Percentiles rank a stretch among this genome's conserved stretches.
Evolutionary conservation across 75 land plant species (phyloP).

Genomic region (Isoetes taiwanensis): DNA sequence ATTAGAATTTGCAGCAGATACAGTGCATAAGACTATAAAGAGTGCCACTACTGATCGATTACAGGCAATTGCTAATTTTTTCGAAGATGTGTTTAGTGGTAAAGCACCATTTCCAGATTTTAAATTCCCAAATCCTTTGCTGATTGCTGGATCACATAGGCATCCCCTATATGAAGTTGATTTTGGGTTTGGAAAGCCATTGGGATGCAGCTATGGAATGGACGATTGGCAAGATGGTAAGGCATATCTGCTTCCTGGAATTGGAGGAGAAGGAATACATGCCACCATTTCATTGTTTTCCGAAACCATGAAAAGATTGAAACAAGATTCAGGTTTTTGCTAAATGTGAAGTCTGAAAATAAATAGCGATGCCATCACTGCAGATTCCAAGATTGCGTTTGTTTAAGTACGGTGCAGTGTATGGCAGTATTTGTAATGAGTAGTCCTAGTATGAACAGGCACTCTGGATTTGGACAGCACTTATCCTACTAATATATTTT

Average conservation of each 20-base stretch:
- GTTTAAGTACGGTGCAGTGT: too few relatives aligned
- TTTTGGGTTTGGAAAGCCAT: conserved; percentile 3
- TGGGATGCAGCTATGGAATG: neutral
- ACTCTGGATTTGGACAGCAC: too few relatives aligned
- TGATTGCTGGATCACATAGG: neutral
- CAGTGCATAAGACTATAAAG: neutral
- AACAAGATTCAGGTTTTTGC: too few relatives aligned
- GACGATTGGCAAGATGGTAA: neutral
- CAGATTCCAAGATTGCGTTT: too few relatives aligned
- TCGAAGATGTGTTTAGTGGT: neutral
- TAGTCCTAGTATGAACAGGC: too few relatives aligned
- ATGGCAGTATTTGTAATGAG: too few relatives aligned
- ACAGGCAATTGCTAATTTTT: neutral
- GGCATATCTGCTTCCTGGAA: neutral
- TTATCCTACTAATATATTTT: too few relatives aligned
- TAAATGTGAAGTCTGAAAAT: too few relatives aligned
- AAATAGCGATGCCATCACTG: too few relatives aligned
- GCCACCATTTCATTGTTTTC: too few relatives aligned
- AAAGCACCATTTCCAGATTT: neutral
- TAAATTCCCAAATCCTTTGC: neutral
- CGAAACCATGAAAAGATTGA: too few relatives aligned
- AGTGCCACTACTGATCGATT: neutral
- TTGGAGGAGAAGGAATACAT: too few relatives aligned
- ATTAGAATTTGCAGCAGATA: neutral
- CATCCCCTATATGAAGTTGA: neutral